These are phyloP conservation scores for Exophiala mesophila DNA, from an alignment of 2,329 filamentous ascomycete species.

Conservation along the genomic window DNA sequence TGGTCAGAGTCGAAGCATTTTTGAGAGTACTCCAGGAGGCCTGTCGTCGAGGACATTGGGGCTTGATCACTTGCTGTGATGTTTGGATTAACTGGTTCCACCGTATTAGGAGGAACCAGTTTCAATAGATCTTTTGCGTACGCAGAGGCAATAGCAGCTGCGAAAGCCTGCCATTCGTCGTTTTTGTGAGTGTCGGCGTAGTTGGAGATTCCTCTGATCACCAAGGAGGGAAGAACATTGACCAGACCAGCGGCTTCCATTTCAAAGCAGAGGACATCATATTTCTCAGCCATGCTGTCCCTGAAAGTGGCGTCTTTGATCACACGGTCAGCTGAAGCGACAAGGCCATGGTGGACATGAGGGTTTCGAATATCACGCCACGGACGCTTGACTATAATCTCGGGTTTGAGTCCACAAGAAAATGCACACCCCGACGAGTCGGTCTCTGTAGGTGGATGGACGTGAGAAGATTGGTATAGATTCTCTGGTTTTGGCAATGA, in stretches of 20 bases:
- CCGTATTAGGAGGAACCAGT: no score
- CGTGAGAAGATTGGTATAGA: not conserved
- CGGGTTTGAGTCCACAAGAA: not conserved
- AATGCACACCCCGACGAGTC: not conserved
- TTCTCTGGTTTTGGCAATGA: not conserved
- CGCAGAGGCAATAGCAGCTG: constrained; percentile 17
- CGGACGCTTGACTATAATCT: not conserved
- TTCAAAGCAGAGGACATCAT: constrained; percentile 23
- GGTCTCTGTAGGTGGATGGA: not conserved
- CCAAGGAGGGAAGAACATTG: constrained; percentile 14
- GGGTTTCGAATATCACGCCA: not conserved
- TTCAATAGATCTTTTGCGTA: constrained; percentile 14
- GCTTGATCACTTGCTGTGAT: no score
- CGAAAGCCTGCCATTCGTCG: constrained; percentile 16
- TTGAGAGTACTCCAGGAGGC: no score
- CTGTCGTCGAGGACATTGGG: no score
- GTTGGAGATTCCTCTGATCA: constrained; percentile 24
- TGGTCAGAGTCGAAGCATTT: no score
- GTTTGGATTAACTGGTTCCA: no score
- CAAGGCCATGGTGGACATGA: constrained; percentile 32
- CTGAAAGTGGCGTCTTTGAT: constrained; percentile 37
- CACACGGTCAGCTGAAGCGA: constrained; percentile 39
- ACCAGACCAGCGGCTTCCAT: constrained; percentile 24
- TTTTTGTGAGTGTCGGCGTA: constrained; percentile 21
- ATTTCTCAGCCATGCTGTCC: constrained; percentile 31